Conservation (phyloP, 2,329 filamentous ascomycete species). For the Stemphylium vesicarium region DNA sequence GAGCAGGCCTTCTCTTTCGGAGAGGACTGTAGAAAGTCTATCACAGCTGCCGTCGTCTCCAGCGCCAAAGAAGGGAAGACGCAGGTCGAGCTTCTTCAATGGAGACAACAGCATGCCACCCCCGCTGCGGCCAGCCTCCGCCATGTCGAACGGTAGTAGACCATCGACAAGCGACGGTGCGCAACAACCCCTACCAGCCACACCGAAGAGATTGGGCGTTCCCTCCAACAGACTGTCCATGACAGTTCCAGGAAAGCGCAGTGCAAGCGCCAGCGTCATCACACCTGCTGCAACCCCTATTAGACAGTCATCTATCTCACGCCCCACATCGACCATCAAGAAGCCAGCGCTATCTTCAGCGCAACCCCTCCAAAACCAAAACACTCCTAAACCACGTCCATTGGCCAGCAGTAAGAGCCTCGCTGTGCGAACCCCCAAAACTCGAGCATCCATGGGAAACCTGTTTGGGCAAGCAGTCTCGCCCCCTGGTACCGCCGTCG, state of each 20-base stretch:
- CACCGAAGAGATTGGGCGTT: conserved; percentile 34
- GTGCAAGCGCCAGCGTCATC: conserved; percentile 39
- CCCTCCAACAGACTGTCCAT: conserved; percentile 36
- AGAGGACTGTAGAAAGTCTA: conserved; percentile 85
- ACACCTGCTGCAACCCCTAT: conserved; percentile 39
- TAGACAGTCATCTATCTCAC: conserved; percentile 40
- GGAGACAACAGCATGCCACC: conserved; percentile 66
- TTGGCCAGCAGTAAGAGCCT: conserved; percentile 47
- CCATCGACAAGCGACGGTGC: conserved; percentile 54
- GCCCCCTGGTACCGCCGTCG: conserved; percentile 31
- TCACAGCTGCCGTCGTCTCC: conserved; percentile 80
- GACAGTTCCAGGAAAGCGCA: conserved; percentile 46
- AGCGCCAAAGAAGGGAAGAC: conserved; percentile 60
- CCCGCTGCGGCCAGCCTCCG: conserved; percentile 67
- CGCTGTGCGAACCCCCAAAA: conserved; percentile 41
- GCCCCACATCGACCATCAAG: conserved; percentile 40
- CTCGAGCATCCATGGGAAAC: conserved; percentile 40
- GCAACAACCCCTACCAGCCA: conserved; percentile 35
- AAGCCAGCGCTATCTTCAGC: conserved; percentile 36
- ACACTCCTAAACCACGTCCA: conserved; percentile 38
- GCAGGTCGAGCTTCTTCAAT: conserved; percentile 76
- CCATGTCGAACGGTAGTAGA: conserved; percentile 63
- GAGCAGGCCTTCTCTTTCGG: conserved; percentile 69
- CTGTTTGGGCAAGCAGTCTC: conserved; percentile 46
- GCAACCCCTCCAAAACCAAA: conserved; percentile 24